These are phyloP conservation scores for Populus hybrid DNA, from an alignment of 441 rosid genomes.

Conservation along the genomic window DNA sequence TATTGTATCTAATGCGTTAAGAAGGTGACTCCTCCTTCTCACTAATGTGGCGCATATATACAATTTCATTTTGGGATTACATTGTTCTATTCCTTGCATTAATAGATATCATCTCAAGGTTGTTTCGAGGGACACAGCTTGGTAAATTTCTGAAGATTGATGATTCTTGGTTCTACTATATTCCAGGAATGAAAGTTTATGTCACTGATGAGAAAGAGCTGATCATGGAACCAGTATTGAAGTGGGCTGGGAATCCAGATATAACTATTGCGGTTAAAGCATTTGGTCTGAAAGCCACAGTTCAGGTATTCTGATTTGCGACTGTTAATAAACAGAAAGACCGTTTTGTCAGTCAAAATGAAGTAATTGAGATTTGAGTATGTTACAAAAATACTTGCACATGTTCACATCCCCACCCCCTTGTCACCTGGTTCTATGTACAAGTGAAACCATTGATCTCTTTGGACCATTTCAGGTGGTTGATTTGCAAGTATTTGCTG, in stretches of 20 bases:
- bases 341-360: neutral
- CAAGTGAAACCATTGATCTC: slow-evolving; percentile 12
- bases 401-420: neutral
- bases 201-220: slow-evolving; percentile 91
- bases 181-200: slow-evolving; percentile 86
- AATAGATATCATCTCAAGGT: neutral
- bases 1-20: neutral
- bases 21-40: too few species aligned
- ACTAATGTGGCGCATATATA: neutral
- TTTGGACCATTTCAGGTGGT: slow-evolving; percentile 3
- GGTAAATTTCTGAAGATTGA: neutral
- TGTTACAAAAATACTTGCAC: neutral
- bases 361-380: neutral
- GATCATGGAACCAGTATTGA: slow-evolving; percentile 82
- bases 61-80: neutral
- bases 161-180: slow-evolving; percentile 11
- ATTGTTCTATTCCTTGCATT: neutral
- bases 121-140: neutral
- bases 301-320: slow-evolving; percentile 55
- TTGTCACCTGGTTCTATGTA: neutral
- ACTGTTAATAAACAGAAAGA: neutral
- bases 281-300: slow-evolving; percentile 87
- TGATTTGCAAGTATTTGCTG: slow-evolving; percentile 64
- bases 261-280: slow-evolving; percentile 73
- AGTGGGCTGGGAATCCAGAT: slow-evolving; percentile 97